Percentiles rank a stretch among this genome's conserved stretches.
phyloP scores from a whole-genome alignment of 1,139 yeast genomes.

The Candida buenavistaensis region DNA sequence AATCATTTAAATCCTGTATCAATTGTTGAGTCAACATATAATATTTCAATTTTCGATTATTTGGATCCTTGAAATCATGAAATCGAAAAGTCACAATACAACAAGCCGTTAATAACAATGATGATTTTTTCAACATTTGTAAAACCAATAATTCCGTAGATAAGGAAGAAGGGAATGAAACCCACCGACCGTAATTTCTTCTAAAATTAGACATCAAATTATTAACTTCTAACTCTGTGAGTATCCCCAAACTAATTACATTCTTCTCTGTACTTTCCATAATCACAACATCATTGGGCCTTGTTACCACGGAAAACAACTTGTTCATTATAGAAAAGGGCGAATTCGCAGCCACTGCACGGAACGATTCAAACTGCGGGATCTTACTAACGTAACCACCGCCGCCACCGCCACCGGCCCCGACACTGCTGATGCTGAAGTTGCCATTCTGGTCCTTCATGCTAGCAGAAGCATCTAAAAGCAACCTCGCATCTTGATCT shows the following conservation, averaged over 20 bases:
- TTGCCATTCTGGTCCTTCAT: too few relatives aligned
- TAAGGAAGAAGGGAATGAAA: constrained; percentile 61
- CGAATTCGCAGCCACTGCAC: constrained; percentile 41
- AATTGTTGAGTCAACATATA: constrained; percentile 30
- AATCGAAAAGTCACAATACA: constrained; percentile 63
- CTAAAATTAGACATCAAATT: constrained; percentile 59
- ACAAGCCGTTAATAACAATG: constrained; percentile 65
- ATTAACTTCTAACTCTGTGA: constrained; percentile 51
- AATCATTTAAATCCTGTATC: constrained; percentile 43
- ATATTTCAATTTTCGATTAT: constrained; percentile 22
- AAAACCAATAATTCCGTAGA: constrained; percentile 52
- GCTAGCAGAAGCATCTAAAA: constrained; percentile 29
- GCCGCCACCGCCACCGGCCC: too few relatives aligned
- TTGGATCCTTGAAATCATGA: background rate
- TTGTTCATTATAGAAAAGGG: constrained; percentile 51
- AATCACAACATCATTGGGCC: too few relatives aligned
- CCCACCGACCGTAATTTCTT: constrained; percentile 75
- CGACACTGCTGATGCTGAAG: too few relatives aligned
- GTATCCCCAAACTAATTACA: constrained; percentile 47
- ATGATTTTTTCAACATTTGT: constrained; percentile 53
- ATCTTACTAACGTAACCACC: constrained; percentile 16
- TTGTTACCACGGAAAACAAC: constrained; percentile 28
- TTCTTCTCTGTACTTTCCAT: constrained; percentile 30
- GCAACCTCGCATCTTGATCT: constrained; percentile 24
- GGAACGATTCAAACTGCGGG: constrained; percentile 30